These are phyloP conservation scores for Macrophomina pseudophaseolina DNA, from an alignment of 2,329 filamentous ascomycete species.

Conservation along the genomic window DNA sequence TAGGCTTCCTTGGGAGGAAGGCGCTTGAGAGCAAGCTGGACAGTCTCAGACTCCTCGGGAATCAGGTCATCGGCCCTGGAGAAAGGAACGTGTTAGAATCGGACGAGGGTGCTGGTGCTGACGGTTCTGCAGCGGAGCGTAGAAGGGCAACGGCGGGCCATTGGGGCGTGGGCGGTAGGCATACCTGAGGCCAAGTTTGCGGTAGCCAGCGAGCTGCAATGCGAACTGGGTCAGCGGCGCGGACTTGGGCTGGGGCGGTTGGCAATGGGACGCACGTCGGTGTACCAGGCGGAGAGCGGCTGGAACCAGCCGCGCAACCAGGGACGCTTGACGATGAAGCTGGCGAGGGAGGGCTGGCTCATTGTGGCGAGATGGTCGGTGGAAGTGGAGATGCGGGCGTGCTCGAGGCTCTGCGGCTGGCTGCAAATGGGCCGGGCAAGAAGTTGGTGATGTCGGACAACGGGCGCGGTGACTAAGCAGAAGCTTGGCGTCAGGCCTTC, in stretches of 20 bases:
- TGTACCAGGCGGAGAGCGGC: conserved; percentile 88
- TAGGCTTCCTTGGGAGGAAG: conserved; percentile 89
- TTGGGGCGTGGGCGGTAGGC: conserved; percentile 32
- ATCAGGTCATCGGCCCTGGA: conserved; percentile 91
- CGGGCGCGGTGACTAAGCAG: not conserved
- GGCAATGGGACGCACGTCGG: conserved; percentile 52
- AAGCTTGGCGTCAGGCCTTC: conserved; percentile 19
- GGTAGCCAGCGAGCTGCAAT: conserved; percentile 75
- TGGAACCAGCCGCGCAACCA: conserved; percentile 80
- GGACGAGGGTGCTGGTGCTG: not conserved
- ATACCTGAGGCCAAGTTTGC: conserved; percentile 89
- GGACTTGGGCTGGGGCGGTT: not conserved
- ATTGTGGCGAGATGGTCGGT: conserved; percentile 53
- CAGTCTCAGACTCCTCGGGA: conserved; percentile 85
- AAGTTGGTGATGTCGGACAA: conserved; percentile 29
- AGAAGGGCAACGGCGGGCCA: conserved; percentile 1
- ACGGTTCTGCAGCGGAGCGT: not conserved
- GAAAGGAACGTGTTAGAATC: conserved; percentile 38
- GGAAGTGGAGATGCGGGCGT: conserved; percentile 27
- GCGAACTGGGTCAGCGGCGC: conserved; percentile 23
- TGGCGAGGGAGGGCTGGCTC: conserved; percentile 74
- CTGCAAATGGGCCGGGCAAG: conserved; percentile 29
- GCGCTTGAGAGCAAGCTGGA: conserved; percentile 87
- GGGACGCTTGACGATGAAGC: conserved; percentile 80
- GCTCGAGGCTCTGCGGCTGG: conserved; percentile 33